phyloP scores from a whole-genome alignment of 108 stramenopile genomes.

The Nitzschia sp. region DNA sequence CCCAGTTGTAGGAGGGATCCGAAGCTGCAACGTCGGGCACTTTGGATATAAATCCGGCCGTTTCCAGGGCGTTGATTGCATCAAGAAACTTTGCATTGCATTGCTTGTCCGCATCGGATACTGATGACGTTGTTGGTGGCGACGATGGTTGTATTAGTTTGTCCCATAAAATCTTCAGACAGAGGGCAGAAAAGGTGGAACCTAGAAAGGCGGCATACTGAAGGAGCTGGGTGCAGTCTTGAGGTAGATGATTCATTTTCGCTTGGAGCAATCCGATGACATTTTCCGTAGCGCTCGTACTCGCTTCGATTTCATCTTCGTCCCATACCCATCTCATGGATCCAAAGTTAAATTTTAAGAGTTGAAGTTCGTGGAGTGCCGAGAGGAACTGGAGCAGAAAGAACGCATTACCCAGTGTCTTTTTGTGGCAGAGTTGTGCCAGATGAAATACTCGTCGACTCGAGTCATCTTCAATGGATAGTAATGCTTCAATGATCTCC shows the following conservation, averaged over 20 bases:
- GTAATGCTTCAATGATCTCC: too few relatives aligned
- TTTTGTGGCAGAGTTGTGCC: not conserved
- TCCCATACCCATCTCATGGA: not conserved
- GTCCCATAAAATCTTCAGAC: not conserved
- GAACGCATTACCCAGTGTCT: conserved; percentile 48
- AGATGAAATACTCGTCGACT: too few relatives aligned
- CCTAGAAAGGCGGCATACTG: not conserved
- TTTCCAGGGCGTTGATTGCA: not conserved
- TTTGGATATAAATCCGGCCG: not conserved
- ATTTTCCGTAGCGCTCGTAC: conserved; percentile 13
- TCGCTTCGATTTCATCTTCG: not conserved
- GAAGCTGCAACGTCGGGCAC: not conserved
- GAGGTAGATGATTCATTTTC: not conserved
- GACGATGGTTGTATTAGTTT: too few relatives aligned
- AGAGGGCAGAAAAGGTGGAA: not conserved
- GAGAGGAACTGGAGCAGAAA: conserved; percentile 30
- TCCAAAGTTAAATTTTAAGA: conserved; percentile 14
- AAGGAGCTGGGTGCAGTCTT: not conserved
- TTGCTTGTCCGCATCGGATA: not conserved
- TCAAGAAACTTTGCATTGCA: not conserved
- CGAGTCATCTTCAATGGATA: too few relatives aligned
- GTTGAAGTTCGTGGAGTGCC: not conserved
- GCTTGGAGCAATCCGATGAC: not conserved
- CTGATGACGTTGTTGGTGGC: too few relatives aligned
- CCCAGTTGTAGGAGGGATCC: not conserved